Conservation (phyloP, 768 basidiomycete genomes). For the Hygrocybe punicea region DNA sequence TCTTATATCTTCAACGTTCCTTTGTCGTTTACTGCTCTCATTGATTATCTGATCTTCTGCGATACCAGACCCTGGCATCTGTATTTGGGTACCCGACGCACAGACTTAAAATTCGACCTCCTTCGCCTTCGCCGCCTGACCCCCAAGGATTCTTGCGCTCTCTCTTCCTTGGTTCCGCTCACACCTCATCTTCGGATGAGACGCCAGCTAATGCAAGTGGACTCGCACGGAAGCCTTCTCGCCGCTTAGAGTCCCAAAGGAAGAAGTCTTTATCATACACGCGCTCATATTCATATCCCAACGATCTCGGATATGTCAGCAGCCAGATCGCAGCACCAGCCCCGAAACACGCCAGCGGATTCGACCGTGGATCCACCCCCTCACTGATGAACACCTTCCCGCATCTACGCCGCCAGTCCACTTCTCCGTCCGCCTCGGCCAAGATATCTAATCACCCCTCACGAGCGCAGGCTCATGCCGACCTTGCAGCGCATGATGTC, state of each 20-base stretch:
- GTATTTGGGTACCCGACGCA: conserved; percentile 60
- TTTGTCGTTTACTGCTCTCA: no score
- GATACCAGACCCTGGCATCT: conserved; percentile 51
- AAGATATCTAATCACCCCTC: not conserved
- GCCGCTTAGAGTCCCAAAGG: not conserved
- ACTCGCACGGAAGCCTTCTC: not conserved
- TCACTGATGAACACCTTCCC: not conserved
- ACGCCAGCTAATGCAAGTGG: not conserved
- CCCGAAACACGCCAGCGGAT: not conserved
- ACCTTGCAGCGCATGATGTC: not conserved
- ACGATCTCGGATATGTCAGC: conserved; percentile 21
- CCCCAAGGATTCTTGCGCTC: conserved; percentile 23
- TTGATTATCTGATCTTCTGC: conserved; percentile 9
- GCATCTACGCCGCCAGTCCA: conserved; percentile 9
- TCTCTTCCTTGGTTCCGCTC: conserved; percentile 26
- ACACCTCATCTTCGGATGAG: conserved; percentile 7
- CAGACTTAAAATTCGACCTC: conserved; percentile 48
- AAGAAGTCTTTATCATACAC: conserved; percentile 15
- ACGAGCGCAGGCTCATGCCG: not conserved
- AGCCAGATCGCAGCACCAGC: not conserved
- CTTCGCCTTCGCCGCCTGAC: conserved; percentile 6
- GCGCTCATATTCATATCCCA: conserved; percentile 38
- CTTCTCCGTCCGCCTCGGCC: conserved; percentile 5
- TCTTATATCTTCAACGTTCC: no score
- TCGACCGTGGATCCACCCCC: conserved; percentile 4